Base-by-base conservation (phyloP, 352 stramenopile genomes). In the Elongisporangium anandrum region DNA sequence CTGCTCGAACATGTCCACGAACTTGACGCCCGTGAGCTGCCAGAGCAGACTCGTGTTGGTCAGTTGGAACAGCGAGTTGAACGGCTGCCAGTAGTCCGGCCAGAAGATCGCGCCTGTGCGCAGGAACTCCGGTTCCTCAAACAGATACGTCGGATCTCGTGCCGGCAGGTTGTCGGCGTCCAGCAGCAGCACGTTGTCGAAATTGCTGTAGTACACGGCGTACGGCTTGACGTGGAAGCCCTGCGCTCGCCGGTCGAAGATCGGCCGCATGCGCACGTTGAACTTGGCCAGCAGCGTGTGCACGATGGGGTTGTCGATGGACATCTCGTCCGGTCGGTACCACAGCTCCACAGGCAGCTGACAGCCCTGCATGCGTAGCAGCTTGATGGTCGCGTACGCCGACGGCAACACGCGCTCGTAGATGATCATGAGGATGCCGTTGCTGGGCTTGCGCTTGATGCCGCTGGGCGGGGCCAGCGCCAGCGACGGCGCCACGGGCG, bases 271-370 rank as follows among this genome's bases (percentile, higher is more conserved):
- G 38, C 74, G 76, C 55, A 94, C 86, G 52, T 90, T 87, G 52
- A 76, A 92, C 17, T 89, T 67, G 3, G 71, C 70, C 55, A 92
- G 55, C 20, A 95, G 63, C 23, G 76, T 72, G 56, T 89, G 75
- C 53, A 94, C 70, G 54, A 96, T 85, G 13, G 83, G 80, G 60
- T 90, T 88, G 54, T 92, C 78, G 4, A 91, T 85, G 13, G 79
- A 85, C 81, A 94, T 92, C 69, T 96, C 85, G 57, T 94, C 85
- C 6, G 81, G 83, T 10, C 81, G 77, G 61, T 94, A 94, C 83
- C 85, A 96, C 13, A 96, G 60, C 65, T 96, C 87, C 6, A 96
- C 75, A 3, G 87, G 85, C 9, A 96, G 59, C 39, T 85, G 68
- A 22, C 83, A 94, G 29, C 85, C 85, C 52, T 90, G 80, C 8